These are phyloP conservation scores for Acorus gramineus DNA, from an alignment of 106 monocot genomes.

Conservation along the genomic window DNA sequence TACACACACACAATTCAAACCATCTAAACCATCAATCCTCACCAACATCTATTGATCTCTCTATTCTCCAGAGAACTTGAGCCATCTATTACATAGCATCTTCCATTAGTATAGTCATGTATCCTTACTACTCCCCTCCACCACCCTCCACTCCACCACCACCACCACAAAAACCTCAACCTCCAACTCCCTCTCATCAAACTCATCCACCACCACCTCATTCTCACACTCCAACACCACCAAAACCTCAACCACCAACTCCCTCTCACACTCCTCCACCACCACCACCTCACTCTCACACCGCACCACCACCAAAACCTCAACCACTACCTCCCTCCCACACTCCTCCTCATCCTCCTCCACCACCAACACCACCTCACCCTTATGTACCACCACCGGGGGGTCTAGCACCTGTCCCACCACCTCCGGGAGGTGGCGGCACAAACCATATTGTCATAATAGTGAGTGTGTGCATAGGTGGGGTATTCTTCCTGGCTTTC, in stretches of 20 bases:
- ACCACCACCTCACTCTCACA: too few species aligned
- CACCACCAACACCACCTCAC: constrained; percentile 10
- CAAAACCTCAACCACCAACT: too few species aligned
- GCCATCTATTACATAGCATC: too few species aligned
- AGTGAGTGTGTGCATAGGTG: constrained; percentile 50
- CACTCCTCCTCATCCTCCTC: constrained; percentile 2
- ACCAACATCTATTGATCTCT: too few species aligned
- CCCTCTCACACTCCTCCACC: too few species aligned
- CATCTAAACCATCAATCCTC: too few species aligned
- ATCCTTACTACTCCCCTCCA: not conserved
- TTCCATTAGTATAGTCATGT: too few species aligned
- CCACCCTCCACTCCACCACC: constrained; percentile 3
- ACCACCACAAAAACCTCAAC: not conserved
- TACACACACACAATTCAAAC: too few species aligned
- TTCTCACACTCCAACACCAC: too few species aligned
- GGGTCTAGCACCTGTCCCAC: not conserved
- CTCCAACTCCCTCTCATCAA: not conserved
- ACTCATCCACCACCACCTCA: not conserved
- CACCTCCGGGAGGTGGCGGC: constrained; percentile 5
- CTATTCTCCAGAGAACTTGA: too few species aligned
- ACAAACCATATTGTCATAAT: constrained; percentile 42
- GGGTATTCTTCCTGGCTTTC: constrained; percentile 57
- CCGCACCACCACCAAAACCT: not conserved
- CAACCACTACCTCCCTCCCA: constrained; percentile 1
- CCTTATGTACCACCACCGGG: not conserved